phyloP scores from a whole-genome alignment of 306 rosid species.

The Quercus glauca region DNA sequence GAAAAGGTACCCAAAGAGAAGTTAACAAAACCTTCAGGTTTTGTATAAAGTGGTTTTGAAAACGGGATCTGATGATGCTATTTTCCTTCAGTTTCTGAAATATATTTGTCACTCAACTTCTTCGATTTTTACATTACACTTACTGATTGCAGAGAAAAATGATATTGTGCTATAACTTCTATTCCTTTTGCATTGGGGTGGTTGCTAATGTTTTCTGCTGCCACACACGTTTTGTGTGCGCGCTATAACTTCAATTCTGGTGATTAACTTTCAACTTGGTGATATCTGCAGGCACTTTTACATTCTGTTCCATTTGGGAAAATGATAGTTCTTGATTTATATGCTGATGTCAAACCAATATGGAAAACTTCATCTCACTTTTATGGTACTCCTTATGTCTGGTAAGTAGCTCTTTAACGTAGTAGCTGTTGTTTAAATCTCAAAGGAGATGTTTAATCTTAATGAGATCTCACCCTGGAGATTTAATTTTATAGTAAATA shows the following conservation, averaged over 20 bases:
- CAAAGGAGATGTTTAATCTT: constrained; percentile 4
- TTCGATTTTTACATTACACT: not conserved
- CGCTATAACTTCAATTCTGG: not conserved
- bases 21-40: not conserved
- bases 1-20: not conserved
- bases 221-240: not conserved
- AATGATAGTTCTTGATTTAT: constrained; percentile 96
- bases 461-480: not conserved
- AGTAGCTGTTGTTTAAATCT: constrained; percentile 10
- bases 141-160: not conserved
- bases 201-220: constrained; percentile 1
- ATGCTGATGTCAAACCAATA: constrained; percentile 92
- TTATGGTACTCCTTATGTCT: constrained; percentile 88
- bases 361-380: constrained; percentile 88
- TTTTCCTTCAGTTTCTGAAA: not conserved
- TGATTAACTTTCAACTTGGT: constrained; percentile 1
- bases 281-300: constrained; percentile 76
- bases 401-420: constrained; percentile 48
- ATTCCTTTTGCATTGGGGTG: not conserved
- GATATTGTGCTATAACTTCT: not conserved
- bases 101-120: not conserved
- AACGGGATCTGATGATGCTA: not conserved
- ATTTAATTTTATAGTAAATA: not conserved
- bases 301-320: constrained; percentile 89
- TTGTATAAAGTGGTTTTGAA: not conserved